A percentile compares a stretch with the other conserved stretches of the same genome.
These are phyloP conservation scores for Fraxinus baroniana DNA, from an alignment of 305 asterid species.

Conservation along the genomic window DNA sequence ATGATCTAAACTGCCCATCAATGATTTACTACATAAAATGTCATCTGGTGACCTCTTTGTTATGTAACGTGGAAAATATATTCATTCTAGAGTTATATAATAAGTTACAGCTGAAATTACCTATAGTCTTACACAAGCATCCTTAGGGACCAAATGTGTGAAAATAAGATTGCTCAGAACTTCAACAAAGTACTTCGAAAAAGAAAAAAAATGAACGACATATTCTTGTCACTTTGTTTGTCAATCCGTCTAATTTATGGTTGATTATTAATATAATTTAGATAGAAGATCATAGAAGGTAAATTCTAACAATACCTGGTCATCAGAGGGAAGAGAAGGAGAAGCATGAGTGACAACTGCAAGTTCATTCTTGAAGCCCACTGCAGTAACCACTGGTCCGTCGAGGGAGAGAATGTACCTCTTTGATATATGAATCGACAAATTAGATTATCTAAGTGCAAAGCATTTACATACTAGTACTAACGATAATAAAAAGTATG, in stretches of 20 bases:
- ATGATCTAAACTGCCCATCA: neutral
- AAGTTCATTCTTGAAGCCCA: slow-evolving; percentile 81
- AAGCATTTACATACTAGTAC: slow-evolving; percentile 6
- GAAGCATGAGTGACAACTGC: slow-evolving; percentile 83
- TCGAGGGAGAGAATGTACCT: slow-evolving; percentile 70
- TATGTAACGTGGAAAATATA: neutral
- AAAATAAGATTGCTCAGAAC: neutral
- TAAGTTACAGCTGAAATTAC: slow-evolving; percentile 10
- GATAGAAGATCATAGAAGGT: slow-evolving; percentile 4
- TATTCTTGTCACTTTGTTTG: neutral
- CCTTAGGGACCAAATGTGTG: neutral
- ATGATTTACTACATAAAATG: slow-evolving; percentile 14
- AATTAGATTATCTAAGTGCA: slow-evolving; percentile 24
- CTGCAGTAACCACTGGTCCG: slow-evolving; percentile 95
- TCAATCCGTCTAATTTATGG: slow-evolving; percentile 14
- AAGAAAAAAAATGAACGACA: neutral
- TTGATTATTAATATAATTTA: slow-evolving; percentile 2
- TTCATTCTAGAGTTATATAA: neutral
- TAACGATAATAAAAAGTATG: neutral
- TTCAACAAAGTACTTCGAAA: neutral
- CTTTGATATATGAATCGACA: slow-evolving; percentile 38
- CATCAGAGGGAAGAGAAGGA: slow-evolving; percentile 80
- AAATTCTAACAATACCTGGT: slow-evolving; percentile 58
- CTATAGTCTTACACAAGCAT: neutral
- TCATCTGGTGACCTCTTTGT: neutral